Conservation (phyloP, 805 yeast species). For the Saccharomycopsis oosterbeekiorum region DNA sequence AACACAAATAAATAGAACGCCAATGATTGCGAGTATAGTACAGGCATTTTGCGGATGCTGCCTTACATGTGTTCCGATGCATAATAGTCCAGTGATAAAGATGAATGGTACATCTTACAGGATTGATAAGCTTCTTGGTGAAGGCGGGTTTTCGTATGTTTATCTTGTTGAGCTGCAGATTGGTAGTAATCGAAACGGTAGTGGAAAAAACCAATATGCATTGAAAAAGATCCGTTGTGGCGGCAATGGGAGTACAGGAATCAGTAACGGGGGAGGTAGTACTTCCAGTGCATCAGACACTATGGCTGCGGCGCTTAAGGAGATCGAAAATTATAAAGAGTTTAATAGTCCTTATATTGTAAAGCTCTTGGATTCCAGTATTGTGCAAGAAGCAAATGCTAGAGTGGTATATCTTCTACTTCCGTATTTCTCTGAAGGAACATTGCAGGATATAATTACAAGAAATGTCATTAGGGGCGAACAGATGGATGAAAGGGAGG, state of each 20-base stretch:
- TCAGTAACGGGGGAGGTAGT: not conserved
- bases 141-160: constrained; percentile 83
- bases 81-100: constrained; percentile 25
- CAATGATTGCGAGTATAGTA: not conserved
- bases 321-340: constrained; percentile 63
- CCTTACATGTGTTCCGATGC: constrained; percentile 8
- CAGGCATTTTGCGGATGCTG: constrained; percentile 5
- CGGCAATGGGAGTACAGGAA: not conserved
- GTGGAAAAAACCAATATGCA: constrained; percentile 41
- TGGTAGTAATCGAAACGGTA: constrained; percentile 23
- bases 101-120: constrained; percentile 55
- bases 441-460: constrained; percentile 75
- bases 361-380: constrained; percentile 57
- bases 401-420: constrained; percentile 68
- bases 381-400: constrained; percentile 69
- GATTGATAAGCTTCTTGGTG: constrained; percentile 69
- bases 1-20: too few species aligned
- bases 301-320: constrained; percentile 64
- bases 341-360: constrained; percentile 63
- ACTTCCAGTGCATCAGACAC: constrained; percentile 69
- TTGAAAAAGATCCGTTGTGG: constrained; percentile 72
- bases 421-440: constrained; percentile 66
- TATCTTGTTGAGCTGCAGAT: constrained; percentile 53
- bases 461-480: constrained; percentile 46
- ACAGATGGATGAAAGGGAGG: constrained; percentile 51